These are phyloP conservation scores for Ajuga reptans DNA, from an alignment of 305 asterid genomes.

Conservation along the genomic window DNA sequence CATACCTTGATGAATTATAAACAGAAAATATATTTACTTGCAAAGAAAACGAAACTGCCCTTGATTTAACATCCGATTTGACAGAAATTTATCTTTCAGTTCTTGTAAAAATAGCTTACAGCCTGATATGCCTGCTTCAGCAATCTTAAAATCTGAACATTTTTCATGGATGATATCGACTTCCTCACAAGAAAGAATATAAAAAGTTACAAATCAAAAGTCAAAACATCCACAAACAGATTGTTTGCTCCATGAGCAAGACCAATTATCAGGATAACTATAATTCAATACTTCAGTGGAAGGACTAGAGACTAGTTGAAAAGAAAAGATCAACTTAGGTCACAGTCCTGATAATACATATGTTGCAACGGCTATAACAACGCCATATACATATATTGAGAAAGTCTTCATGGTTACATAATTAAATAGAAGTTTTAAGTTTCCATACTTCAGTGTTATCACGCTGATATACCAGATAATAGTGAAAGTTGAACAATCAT, in stretches of 20 bases:
- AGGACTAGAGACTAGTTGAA: neutral
- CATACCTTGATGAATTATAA: neutral
- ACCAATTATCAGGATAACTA: neutral
- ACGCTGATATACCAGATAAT: slow-evolving; percentile 9
- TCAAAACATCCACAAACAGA: neutral
- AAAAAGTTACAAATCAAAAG: too few relatives aligned
- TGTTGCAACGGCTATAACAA: neutral
- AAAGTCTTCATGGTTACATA: neutral
- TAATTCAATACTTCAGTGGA: neutral
- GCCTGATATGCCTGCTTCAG: neutral
- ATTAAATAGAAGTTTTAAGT: too few relatives aligned
- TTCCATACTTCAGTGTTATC: neutral
- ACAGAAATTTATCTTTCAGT: neutral
- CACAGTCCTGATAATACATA: neutral
- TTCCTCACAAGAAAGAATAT: too few relatives aligned
- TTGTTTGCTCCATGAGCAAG: neutral
- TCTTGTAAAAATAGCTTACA: neutral
- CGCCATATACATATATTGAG: neutral
- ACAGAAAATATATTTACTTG: neutral
- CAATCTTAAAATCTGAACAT: neutral
- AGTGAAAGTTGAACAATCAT: slow-evolving; percentile 17
- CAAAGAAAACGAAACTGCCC: neutral
- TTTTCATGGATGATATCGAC: too few relatives aligned
- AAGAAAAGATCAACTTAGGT: neutral
- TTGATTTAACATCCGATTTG: neutral